Percentiles rank a stretch among this genome's conserved stretches.
These are phyloP conservation scores for Carnegiea gigantea DNA, from an alignment of 179 eudicot genomes.

Conservation along the genomic window DNA sequence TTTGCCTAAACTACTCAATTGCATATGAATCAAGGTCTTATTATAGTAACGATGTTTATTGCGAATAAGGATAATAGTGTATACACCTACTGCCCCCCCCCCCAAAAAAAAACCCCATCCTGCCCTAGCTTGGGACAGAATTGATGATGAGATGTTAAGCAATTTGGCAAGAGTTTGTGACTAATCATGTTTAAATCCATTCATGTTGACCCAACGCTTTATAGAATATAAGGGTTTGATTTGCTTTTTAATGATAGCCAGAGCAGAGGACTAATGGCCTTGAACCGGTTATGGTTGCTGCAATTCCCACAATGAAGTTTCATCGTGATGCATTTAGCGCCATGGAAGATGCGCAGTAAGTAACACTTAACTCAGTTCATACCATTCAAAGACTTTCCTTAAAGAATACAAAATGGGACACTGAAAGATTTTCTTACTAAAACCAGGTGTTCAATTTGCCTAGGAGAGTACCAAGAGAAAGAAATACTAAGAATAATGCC, in stretches of 20 bases:
- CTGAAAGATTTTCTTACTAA: neutral
- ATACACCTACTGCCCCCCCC: too few species aligned
- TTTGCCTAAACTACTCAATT: neutral
- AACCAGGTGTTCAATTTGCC: conserved; percentile 50
- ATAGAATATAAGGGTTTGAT: neutral
- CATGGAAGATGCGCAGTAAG: conserved; percentile 63
- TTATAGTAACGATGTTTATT: neutral
- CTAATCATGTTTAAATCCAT: too few species aligned
- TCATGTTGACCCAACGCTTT: too few species aligned
- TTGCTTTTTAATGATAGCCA: conserved; percentile 46
- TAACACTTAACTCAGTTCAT: neutral
- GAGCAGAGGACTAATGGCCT: conserved; percentile 56
- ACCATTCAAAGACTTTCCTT: neutral
- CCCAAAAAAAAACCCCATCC: too few species aligned
- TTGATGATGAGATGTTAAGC: too few species aligned
- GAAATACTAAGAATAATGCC: conserved; percentile 79
- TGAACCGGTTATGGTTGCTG: conserved; percentile 58
- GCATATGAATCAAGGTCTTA: neutral
- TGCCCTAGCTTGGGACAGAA: too few species aligned
- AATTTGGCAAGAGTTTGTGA: too few species aligned
- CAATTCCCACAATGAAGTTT: conserved; percentile 73
- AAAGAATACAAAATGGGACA: neutral
- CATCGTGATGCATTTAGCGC: conserved; percentile 57
- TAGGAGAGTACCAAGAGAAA: conserved; percentile 76
- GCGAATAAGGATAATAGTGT: too few species aligned